phyloP scores from a whole-genome alignment of 768 basidiomycete species.

The Krasilnikovozyma curviuscula region DNA sequence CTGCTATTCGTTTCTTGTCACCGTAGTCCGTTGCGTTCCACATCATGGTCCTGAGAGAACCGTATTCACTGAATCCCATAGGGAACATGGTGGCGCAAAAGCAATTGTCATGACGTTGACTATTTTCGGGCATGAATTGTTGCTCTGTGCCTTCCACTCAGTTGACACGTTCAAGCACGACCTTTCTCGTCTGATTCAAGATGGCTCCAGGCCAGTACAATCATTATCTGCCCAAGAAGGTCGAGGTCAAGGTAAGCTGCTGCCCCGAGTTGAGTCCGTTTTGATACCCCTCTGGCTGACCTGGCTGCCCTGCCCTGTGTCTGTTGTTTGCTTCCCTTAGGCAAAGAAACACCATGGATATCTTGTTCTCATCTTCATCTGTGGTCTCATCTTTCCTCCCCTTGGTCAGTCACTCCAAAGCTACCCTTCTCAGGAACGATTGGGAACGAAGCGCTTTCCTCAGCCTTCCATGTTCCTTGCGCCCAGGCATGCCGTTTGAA shows the following conservation, averaged over 20 bases:
- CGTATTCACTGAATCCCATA: too few species aligned
- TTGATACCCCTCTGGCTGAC: too few species aligned
- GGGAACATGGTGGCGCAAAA: too few species aligned
- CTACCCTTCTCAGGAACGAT: not conserved
- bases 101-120: too few species aligned
- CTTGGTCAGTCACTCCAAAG: conserved; percentile 39
- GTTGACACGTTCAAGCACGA: too few species aligned
- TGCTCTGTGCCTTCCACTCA: too few species aligned
- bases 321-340: not conserved
- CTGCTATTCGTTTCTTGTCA: too few species aligned
- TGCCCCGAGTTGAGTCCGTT: not conserved
- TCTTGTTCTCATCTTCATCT: conserved; percentile 56
- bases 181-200: too few species aligned
- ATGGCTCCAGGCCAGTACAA: too few species aligned
- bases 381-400: conserved; percentile 80
- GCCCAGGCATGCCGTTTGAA: not conserved
- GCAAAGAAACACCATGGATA: conserved; percentile 55
- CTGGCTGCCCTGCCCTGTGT: not conserved
- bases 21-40: too few species aligned
- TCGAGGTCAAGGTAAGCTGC: conserved; percentile 4
- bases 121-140: too few species aligned
- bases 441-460: not conserved
- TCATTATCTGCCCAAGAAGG: conserved; percentile 11
- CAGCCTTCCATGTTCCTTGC: not conserved
- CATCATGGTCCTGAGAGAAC: too few species aligned